Base-by-base conservation (phyloP, 2,329 filamentous ascomycete genomes). In the Neopestalotiopsis sp. region DNA sequence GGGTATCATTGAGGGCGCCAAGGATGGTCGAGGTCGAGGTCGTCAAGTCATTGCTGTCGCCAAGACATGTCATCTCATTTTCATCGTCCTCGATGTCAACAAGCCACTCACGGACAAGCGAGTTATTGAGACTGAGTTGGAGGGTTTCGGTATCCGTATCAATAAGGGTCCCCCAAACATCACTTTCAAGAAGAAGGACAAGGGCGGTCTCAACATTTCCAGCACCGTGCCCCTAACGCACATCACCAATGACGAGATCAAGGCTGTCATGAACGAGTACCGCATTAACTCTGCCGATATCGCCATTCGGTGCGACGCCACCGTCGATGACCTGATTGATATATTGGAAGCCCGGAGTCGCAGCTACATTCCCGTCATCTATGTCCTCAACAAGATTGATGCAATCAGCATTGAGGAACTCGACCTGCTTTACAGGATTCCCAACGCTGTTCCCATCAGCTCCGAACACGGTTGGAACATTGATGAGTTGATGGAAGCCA, bases 161-260 rank as follows among this genome's bases (percentile, higher is more conserved):
- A 99, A 99, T 86, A 99, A 98, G 85, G 84, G 90, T 75, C 96
- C 96, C 32, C 96, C 96, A 56, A 99, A 99, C 80, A 99, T 99
- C 77, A 93, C 96, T n/a, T 97, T 98, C 86, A 97, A 92, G 84
- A 99, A 99, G 87, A 99, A 99, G 86, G 96, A 99, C 83, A 98
- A 98, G 84, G 96, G 96, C 74, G 96, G 96, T 45, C 90, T 99
- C 78, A 95, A 93, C 78, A 96, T 99, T 78, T 97, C 95, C n/a
- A 96, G 90, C 82, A 99, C 96, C 2, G 92, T 96, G 59, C 94
- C 95, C 4, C 85, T 99, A 74, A 92, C 92, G 30, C 94, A 99
- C 82, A 97, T 99, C 77, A 93, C 96, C 80, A 88, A 94, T 74
- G 96, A 97, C 78, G 96, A 99, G 85, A 97, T 99, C 86, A 97